Evolutionary conservation across 306 rosid species (phyloP).

Genomic region (Cucurbita pepo): DNA sequence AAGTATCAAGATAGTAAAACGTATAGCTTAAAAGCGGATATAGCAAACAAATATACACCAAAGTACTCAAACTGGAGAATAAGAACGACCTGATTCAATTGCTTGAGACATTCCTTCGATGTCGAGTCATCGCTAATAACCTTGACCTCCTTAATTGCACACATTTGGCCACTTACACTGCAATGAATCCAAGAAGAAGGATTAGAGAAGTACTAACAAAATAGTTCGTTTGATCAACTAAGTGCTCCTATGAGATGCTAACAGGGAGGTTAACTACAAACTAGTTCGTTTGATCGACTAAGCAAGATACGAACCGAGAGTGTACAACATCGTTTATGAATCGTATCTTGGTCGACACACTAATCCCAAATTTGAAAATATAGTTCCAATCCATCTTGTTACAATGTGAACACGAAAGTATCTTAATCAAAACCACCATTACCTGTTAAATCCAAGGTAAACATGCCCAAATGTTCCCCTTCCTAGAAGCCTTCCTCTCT

Average conservation of each 20-base stretch:
- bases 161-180: constrained; percentile 97
- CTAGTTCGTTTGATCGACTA: not conserved
- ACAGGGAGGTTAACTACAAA: not conserved
- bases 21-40: not conserved
- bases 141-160: constrained; percentile 94
- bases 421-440: not conserved
- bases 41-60: not conserved
- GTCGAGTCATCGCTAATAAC: constrained; percentile 65
- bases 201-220: constrained; percentile 16
- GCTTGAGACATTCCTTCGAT: constrained; percentile 85
- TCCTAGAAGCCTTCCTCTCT: constrained; percentile 89
- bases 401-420: not conserved
- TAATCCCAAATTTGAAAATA: constrained; percentile 1
- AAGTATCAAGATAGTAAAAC: not conserved
- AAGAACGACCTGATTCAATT: constrained; percentile 63
- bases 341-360: not conserved
- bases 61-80: not conserved
- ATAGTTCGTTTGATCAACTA: not conserved
- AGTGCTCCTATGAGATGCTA: not conserved
- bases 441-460: constrained; percentile 86
- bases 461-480: constrained; percentile 97
- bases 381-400: not conserved
- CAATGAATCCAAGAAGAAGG: constrained; percentile 18
- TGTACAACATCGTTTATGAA: not conserved
- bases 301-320: not conserved